These are phyloP conservation scores for Boletus subparvulus DNA, from an alignment of 768 basidiomycete genomes.

Conservation along the genomic window DNA sequence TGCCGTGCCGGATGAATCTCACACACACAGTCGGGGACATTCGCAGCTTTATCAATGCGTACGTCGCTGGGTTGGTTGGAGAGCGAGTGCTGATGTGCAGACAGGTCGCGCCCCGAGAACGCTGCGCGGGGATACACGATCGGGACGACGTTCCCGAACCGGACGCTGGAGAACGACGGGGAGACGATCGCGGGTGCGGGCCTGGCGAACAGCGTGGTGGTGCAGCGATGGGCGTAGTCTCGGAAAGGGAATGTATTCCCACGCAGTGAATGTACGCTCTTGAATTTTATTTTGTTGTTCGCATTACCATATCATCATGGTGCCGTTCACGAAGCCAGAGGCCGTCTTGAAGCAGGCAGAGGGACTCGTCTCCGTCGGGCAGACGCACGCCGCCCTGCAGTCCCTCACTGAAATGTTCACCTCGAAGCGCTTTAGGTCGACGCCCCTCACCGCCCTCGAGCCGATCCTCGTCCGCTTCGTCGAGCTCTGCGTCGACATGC, in stretches of 20 bases:
- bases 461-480: conserved; percentile 96
- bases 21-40: conserved; percentile 87
- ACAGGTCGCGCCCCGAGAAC: conserved; percentile 72
- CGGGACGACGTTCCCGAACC: conserved; percentile 86
- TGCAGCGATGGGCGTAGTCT: conserved; percentile 55
- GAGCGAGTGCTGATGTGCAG: not conserved
- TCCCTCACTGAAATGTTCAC: conserved; percentile 90
- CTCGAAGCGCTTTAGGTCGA: conserved; percentile 91
- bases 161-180: conserved; percentile 59
- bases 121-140: conserved; percentile 65
- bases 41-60: conserved; percentile 88
- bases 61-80: conserved; percentile 32
- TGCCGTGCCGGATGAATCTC: conserved; percentile 85
- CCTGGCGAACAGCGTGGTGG: conserved; percentile 78
- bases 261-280: not conserved
- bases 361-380: conserved; percentile 89
- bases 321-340: conserved; percentile 88
- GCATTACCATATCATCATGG: conserved; percentile 46
- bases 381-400: conserved; percentile 86
- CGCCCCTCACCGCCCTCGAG: conserved; percentile 83
- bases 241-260: conserved; percentile 18
- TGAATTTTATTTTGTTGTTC: not conserved
- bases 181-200: conserved; percentile 72
- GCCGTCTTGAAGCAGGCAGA: conserved; percentile 92
- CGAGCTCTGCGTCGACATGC: conserved; percentile 93